Base-by-base conservation (phyloP, 805 yeast species). In the Lachancea cidri region DNA sequence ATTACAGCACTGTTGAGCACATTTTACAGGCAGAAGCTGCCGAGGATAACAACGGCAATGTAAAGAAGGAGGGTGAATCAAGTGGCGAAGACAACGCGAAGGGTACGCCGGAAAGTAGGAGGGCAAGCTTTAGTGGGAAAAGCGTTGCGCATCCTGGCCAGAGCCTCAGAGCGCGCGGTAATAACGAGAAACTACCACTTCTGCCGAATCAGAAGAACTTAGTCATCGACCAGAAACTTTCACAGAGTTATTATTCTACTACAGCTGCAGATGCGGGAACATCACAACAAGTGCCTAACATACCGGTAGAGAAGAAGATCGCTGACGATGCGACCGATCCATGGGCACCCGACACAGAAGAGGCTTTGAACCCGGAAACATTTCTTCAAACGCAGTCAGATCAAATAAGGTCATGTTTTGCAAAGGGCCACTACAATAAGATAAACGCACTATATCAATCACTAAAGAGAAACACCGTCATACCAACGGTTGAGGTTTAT, bases 401-500 rank as follows among this genome's bases (percentile, higher is more conserved):
- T 2, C 59, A 66, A 45, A 68, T 69, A 19, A 42, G 51, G 13
- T 38, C 31, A 5, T 60, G 65, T 14, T 56, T 48, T 37, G 44
- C 48, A 5, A 15, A 40, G 1, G 52, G 58, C 11, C 59, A 68
- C 30, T 60, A 49, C 38, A 60, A 68, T 43, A 60, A 53, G 40
- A 62, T 68, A 27, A 64, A 68, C 40, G 57, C 73, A 0, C 43
- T 66, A 4, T 70, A 68, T 39, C 64, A 65, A 52, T 58, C 73
- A 1, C 45, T 70, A 37, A 66, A 64, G 48, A 57, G 74, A 50
- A 70, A 70, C 42, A 60, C 59, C 5, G 49, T 71, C 3, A 52
- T 74, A 2, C 85, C 86, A 19, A 65, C 78, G 5, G 55, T 76
- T 5, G 72, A 69, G 2, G 58, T 70, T 2, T 83, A 76, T 62